Evolutionary conservation across 495 filamentous ascomycete genomes (phyloP).

Genomic region (Jackrogersella minutella): DNA sequence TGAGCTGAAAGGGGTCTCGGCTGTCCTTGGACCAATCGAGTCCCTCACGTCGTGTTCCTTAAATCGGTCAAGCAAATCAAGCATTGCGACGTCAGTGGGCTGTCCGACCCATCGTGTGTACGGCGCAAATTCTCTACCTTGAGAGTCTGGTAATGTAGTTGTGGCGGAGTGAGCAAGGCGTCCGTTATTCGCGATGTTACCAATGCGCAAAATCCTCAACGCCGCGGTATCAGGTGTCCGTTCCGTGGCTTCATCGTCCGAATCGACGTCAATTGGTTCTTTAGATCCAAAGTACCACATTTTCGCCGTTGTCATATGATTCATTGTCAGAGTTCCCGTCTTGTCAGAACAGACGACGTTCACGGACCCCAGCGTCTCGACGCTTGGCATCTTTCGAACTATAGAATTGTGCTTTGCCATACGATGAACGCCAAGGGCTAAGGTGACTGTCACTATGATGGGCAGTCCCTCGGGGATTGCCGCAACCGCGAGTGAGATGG

Average conservation of each 20-base stretch:
- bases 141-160: constrained; percentile 79
- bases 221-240: constrained; percentile 74
- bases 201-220: constrained; percentile 81
- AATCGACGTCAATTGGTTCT: constrained; percentile 75
- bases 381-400: constrained; percentile 92
- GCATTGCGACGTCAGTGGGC: constrained; percentile 93
- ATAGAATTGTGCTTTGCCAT: constrained; percentile 96
- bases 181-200: constrained; percentile 96
- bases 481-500: constrained; percentile 94
- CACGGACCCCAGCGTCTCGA: constrained; percentile 96
- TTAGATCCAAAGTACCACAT: constrained; percentile 88
- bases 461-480: constrained; percentile 97
- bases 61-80: constrained; percentile 89
- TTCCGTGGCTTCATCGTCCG: constrained; percentile 67
- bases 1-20: constrained; percentile 94
- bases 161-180: constrained; percentile 76
- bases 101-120: constrained; percentile 96
- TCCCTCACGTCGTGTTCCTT: constrained; percentile 91
- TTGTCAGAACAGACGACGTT: constrained; percentile 99
- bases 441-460: constrained; percentile 96
- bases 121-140: constrained; percentile 64
- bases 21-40: constrained; percentile 75
- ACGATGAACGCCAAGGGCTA: constrained; percentile 90
- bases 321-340: constrained; percentile 93
- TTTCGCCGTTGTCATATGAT: constrained; percentile 98